Conservation (phyloP, 148 eudicot genomes). For the Cornus florida region DNA sequence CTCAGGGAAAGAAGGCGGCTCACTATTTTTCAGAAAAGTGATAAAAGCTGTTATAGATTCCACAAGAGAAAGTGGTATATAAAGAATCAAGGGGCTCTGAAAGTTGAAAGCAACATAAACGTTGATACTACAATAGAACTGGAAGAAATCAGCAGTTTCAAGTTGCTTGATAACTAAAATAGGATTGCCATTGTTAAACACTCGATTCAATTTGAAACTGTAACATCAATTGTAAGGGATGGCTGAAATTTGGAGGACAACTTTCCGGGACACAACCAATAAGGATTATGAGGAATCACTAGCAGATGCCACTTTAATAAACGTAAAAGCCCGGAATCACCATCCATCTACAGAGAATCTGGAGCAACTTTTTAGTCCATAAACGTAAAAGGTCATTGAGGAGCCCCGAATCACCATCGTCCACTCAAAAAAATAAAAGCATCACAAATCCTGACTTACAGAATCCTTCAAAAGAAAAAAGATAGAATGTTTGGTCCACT, state of each 20-base stretch:
- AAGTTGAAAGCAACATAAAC: not conserved
- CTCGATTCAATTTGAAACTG: too few relatives aligned
- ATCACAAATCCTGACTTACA: too few relatives aligned
- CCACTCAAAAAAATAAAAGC: too few relatives aligned
- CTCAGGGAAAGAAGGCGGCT: constrained; percentile 3
- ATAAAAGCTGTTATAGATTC: constrained; percentile 39
- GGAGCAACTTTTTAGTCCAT: constrained; percentile 1
- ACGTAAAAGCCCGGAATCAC: not conserved
- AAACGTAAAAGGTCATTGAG: not conserved
- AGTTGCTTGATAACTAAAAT: not conserved
- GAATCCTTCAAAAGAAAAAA: too few relatives aligned
- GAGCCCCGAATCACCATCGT: too few relatives aligned
- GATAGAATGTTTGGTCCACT: too few relatives aligned
- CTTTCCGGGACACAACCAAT: not conserved
- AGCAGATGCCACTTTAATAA: not conserved
- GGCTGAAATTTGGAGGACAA: constrained; percentile 7
- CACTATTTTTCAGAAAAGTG: not conserved
- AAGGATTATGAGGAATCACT: not conserved
- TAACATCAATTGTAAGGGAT: not conserved
- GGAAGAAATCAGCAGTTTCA: too few relatives aligned
- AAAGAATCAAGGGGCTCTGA: constrained; percentile 32
- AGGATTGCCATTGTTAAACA: too few relatives aligned
- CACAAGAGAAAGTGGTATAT: constrained; percentile 20
- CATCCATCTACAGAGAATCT: not conserved
- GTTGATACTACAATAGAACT: too few relatives aligned